phyloP scores from a whole-genome alignment of 441 rosid genomes.

The Populus tomentosa region DNA sequence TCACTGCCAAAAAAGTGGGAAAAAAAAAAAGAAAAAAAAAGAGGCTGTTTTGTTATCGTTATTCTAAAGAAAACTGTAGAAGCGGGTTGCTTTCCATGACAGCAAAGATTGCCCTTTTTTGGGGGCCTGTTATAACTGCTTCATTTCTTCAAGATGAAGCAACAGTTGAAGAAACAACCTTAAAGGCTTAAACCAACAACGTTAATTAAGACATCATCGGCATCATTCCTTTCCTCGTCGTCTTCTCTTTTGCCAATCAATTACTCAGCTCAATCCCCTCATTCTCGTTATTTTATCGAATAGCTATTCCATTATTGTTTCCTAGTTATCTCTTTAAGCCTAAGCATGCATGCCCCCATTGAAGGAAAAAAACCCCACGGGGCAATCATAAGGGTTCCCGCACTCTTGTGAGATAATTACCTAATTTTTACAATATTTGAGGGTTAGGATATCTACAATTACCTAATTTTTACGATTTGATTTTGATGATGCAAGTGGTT shows the following conservation, averaged over 20 bases:
- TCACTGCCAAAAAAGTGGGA: too few species aligned
- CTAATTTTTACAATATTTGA: constrained; percentile 8
- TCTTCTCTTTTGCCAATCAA: neutral
- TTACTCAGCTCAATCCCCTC: neutral
- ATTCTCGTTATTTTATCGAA: neutral
- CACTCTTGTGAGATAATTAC: neutral
- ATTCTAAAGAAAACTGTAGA: neutral
- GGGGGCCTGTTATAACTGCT: neutral
- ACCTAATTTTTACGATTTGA: constrained; percentile 15
- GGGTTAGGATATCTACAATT: constrained; percentile 7
- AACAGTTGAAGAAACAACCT: neutral
- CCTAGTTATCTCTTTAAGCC: neutral
- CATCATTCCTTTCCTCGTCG: neutral
- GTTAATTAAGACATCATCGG: neutral
- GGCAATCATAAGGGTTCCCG: neutral
- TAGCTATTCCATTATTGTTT: neutral
- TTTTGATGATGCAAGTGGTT: neutral
- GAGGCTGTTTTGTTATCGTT: neutral
- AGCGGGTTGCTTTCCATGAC: neutral
- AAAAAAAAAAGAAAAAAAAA: too few species aligned
- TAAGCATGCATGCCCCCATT: neutral
- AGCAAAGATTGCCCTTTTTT: neutral
- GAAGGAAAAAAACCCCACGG: neutral
- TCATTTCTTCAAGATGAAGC: constrained; percentile 17
- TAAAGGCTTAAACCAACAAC: neutral